phyloP scores from a whole-genome alignment of 805 yeast species.

The Saturnispora hagleri region DNA sequence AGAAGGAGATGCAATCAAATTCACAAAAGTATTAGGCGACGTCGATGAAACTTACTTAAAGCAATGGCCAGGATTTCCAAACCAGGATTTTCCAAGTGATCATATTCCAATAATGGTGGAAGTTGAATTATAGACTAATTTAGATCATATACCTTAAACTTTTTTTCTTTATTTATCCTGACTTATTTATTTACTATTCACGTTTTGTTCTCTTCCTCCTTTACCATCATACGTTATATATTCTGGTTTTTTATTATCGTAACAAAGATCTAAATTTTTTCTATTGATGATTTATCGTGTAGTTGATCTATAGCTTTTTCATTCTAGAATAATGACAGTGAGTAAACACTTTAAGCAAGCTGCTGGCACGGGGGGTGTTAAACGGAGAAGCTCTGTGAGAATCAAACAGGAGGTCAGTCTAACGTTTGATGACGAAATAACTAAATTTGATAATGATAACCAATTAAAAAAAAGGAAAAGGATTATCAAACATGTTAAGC shows the following conservation, averaged over 20 bases:
- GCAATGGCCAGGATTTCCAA: constrained; percentile 39
- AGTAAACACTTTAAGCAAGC: constrained; percentile 9
- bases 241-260: not conserved
- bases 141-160: not conserved
- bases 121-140: constrained; percentile 13
- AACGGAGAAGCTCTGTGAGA: not conserved
- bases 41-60: constrained; percentile 29
- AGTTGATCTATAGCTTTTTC: not conserved
- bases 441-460: constrained; percentile 9
- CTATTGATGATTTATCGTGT: not conserved
- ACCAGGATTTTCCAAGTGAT: constrained; percentile 50
- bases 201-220: not conserved
- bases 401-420: not conserved
- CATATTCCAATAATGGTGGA: constrained; percentile 25
- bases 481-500: constrained; percentile 8
- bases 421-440: not conserved
- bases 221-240: not conserved
- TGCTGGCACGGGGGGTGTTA: not conserved
- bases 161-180: not conserved
- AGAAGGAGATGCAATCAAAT: constrained; percentile 27
- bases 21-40: constrained; percentile 44
- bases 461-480: constrained; percentile 2
- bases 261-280: not conserved
- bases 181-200: not conserved
- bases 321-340: constrained; percentile 6